Evolutionary conservation across 73 alveolate genomes (phyloP).

Genomic region (Diophrys appendiculata): DNA sequence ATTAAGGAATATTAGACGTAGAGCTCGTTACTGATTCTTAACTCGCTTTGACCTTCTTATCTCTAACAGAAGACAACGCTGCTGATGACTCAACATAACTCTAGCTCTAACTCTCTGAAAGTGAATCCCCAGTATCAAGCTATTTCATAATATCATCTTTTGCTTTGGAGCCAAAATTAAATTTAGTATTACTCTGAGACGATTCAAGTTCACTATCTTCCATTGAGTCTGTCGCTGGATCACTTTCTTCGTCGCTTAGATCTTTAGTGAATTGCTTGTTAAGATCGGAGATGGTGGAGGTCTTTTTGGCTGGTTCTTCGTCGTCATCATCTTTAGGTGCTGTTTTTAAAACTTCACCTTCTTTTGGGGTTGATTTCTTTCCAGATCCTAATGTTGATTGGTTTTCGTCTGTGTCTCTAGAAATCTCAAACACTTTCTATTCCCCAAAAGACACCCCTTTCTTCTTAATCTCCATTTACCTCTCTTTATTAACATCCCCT

Average conservation of each 20-base stretch:
- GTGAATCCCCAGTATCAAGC: background rate
- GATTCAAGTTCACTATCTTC: background rate
- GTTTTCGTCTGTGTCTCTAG: background rate
- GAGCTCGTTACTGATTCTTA: background rate
- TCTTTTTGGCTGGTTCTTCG: too few species aligned
- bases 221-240: too few species aligned
- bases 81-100: background rate
- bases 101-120: too few species aligned
- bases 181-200: background rate
- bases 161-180: too few species aligned
- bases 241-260: background rate
- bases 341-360: background rate
- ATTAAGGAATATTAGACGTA: background rate
- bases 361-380: background rate
- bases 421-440: background rate
- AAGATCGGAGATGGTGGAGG: too few species aligned
- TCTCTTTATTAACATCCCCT: too few species aligned
- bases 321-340: background rate
- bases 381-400: background rate
- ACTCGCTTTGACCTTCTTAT: too few species aligned
- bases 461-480: too few species aligned
- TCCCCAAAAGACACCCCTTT: background rate
- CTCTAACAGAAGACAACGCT: background rate
- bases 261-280: too few species aligned
- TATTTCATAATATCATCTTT: background rate